These are phyloP conservation scores for Glarea lozoyensis DNA, from an alignment of 495 filamentous ascomycete species.

Conservation along the genomic window DNA sequence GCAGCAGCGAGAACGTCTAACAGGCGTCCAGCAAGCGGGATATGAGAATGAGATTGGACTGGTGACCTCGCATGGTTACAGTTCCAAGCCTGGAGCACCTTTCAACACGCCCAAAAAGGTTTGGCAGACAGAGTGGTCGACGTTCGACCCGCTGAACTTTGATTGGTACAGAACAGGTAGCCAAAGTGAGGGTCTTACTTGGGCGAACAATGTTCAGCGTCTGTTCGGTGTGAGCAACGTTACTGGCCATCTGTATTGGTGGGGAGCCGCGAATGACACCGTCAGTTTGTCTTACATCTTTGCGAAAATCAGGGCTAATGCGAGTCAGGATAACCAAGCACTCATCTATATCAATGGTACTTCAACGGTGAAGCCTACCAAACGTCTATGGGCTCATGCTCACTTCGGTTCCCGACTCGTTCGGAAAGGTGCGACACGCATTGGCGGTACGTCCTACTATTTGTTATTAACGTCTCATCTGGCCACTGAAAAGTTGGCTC, in stretches of 20 bases:
- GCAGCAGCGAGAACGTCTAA: slow-evolving; percentile 16
- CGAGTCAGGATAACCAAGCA: background rate
- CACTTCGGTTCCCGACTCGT: slow-evolving; percentile 40
- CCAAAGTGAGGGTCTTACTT: slow-evolving; percentile 44
- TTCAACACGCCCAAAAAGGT: slow-evolving; percentile 2
- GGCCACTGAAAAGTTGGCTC: too few relatives aligned
- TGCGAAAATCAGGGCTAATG: too few relatives aligned
- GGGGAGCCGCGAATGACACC: too few relatives aligned
- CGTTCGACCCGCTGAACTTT: slow-evolving; percentile 36
- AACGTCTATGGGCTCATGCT: slow-evolving; percentile 46
- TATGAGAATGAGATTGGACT: slow-evolving; percentile 22
- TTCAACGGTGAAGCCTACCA: slow-evolving; percentile 37
- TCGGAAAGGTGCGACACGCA: slow-evolving; percentile 36
- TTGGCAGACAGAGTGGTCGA: slow-evolving; percentile 36
- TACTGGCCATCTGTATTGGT: slow-evolving; percentile 46
- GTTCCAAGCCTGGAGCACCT: slow-evolving; percentile 19
- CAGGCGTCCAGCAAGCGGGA: slow-evolving; percentile 23
- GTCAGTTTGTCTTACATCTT: too few relatives aligned
- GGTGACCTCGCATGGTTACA: slow-evolving; percentile 30
- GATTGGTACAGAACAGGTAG: slow-evolving; percentile 38
- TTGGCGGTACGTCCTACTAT: slow-evolving; percentile 22
- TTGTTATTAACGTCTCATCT: too few relatives aligned
- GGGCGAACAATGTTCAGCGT: slow-evolving; percentile 44
- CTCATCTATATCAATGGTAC: slow-evolving; percentile 37
- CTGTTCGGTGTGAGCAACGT: slow-evolving; percentile 33